These are phyloP conservation scores for Boletus rubescentipes DNA, from an alignment of 768 basidiomycete species.

Conservation along the genomic window DNA sequence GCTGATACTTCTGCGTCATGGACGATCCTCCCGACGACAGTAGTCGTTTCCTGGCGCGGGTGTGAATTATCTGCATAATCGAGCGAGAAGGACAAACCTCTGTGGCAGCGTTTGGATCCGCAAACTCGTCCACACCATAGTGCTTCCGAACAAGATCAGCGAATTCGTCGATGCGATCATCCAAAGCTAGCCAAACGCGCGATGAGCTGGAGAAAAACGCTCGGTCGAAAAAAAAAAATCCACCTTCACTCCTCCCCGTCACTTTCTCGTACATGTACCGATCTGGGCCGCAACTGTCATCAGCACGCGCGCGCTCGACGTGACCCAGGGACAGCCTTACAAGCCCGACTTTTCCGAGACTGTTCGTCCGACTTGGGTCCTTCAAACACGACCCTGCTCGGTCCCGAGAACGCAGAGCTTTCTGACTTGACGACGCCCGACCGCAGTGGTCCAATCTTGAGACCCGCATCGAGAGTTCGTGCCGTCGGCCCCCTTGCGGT, in stretches of 20 bases:
- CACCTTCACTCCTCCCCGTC: slow-evolving; percentile 80
- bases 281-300: slow-evolving; percentile 41
- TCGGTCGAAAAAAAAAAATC: not conserved
- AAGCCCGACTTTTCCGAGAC: slow-evolving; percentile 47
- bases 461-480: slow-evolving; percentile 9
- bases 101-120: slow-evolving; percentile 65
- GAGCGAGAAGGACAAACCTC: slow-evolving; percentile 39
- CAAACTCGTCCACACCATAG: slow-evolving; percentile 71
- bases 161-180: slow-evolving; percentile 85
- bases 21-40: slow-evolving; percentile 72
- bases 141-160: slow-evolving; percentile 69
- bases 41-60: slow-evolving; percentile 53
- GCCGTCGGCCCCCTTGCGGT: not conserved
- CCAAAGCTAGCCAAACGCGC: slow-evolving; percentile 54
- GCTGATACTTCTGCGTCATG: slow-evolving; percentile 61
- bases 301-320: not conserved
- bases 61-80: not conserved
- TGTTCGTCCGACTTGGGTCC: slow-evolving; percentile 31
- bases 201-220: not conserved
- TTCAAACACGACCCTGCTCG: slow-evolving; percentile 31
- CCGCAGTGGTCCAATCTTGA: slow-evolving; percentile 16
- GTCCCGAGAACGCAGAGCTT: slow-evolving; percentile 16
- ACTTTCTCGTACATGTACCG: slow-evolving; percentile 96
- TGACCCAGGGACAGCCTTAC: slow-evolving; percentile 41
- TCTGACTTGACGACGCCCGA: slow-evolving; percentile 20